These are phyloP conservation scores for Puccinia horiana DNA, from an alignment of 1,284 basidiomycete species.

Conservation along the genomic window DNA sequence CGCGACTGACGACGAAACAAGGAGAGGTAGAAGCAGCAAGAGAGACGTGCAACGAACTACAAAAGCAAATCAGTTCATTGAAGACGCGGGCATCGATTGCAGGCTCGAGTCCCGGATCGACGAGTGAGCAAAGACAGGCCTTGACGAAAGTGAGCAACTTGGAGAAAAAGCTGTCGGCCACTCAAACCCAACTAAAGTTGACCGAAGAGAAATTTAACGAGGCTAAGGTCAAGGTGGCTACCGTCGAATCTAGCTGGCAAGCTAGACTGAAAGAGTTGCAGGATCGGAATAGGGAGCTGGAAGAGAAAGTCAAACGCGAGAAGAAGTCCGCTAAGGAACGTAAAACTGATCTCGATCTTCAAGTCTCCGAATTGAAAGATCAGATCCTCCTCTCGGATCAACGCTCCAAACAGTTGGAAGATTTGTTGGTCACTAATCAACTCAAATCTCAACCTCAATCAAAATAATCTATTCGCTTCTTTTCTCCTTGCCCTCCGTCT, in stretches of 20 bases:
- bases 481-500: neutral
- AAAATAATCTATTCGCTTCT: neutral
- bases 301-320: constrained; percentile 92
- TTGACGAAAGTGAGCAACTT: constrained; percentile 72
- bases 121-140: constrained; percentile 68
- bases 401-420: constrained; percentile 30
- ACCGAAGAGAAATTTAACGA: constrained; percentile 79
- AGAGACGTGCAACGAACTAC: constrained; percentile 74
- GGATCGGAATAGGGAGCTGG: constrained; percentile 74
- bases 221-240: constrained; percentile 70
- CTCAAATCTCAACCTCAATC: neutral
- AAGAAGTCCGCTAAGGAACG: constrained; percentile 89
- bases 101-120: constrained; percentile 60
- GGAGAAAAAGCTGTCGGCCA: constrained; percentile 76
- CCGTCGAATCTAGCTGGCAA: constrained; percentile 84
- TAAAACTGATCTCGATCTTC: constrained; percentile 61
- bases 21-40: constrained; percentile 78
- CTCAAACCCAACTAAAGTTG: constrained; percentile 76
- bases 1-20: constrained; percentile 77
- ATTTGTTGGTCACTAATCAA: constrained; percentile 10
- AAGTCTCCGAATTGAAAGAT: constrained; percentile 32
- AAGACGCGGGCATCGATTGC: constrained; percentile 61
- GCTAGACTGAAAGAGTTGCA: constrained; percentile 89
- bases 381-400: constrained; percentile 32
- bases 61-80: constrained; percentile 70